Conservation (phyloP, 331 rosid species). For the Prunus yedoensis region DNA sequence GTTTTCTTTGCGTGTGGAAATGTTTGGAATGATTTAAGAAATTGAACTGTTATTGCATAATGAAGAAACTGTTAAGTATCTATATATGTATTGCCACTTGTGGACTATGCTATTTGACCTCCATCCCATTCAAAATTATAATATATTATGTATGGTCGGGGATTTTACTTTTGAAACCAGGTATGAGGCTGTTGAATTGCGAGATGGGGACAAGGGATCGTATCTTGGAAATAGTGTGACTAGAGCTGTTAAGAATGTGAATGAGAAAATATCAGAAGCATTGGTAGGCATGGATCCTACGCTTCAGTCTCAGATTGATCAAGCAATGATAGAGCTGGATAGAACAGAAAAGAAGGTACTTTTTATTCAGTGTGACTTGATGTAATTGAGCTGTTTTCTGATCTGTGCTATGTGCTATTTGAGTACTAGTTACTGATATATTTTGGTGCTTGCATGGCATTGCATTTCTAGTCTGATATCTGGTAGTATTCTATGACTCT, state of each 20-base stretch:
- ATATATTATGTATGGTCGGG: background rate
- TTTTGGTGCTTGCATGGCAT: background rate
- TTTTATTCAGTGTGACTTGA: background rate
- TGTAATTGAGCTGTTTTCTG: conserved; percentile 3
- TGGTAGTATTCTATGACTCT: background rate
- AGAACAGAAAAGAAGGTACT: conserved; percentile 90
- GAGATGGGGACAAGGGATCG: conserved; percentile 85
- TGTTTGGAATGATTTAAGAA: background rate
- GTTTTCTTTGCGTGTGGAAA: background rate
- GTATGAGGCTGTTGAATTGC: conserved; percentile 89
- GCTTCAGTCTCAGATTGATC: conserved; percentile 88
- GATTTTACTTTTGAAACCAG: conserved; percentile 30
- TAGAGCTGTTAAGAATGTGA: conserved; percentile 80
- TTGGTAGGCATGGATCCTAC: conserved; percentile 93
- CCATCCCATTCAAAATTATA: background rate
- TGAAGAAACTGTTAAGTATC: background rate
- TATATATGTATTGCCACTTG: background rate
- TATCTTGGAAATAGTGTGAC: conserved; percentile 87
- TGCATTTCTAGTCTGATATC: background rate
- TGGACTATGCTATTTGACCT: background rate
- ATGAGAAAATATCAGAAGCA: conserved; percentile 87
- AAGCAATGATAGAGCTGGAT: conserved; percentile 88
- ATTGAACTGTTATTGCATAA: background rate
- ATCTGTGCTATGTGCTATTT: background rate
- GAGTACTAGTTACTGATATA: background rate